Percentiles rank a stretch among this genome's conserved stretches.
Evolutionary conservation across 805 yeast species (phyloP).

Genomic region (Tetrapisispora arboricola): DNA sequence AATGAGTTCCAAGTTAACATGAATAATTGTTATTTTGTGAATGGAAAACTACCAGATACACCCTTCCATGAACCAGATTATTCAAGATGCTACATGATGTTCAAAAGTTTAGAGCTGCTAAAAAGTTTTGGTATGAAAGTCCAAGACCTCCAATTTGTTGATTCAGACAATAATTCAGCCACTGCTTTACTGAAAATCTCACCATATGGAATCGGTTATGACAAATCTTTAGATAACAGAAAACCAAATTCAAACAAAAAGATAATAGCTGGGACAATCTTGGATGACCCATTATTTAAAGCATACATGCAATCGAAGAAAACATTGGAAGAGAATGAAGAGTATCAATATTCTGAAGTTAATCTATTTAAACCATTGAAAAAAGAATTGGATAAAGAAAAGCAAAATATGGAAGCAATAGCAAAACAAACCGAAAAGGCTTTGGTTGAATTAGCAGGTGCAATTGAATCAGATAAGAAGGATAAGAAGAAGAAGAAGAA

Average conservation of each 20-base stretch:
- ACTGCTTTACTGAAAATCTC: constrained; percentile 14
- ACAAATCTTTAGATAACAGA: not conserved
- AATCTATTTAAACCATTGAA: constrained; percentile 22
- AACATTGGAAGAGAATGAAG: constrained; percentile 11
- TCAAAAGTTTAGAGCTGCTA: constrained; percentile 25
- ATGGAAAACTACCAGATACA: constrained; percentile 21
- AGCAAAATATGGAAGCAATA: constrained; percentile 10
- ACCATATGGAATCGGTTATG: constrained; percentile 14
- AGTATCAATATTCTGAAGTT: constrained; percentile 18
- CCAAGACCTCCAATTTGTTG: constrained; percentile 24
- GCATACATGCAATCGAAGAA: constrained; percentile 25
- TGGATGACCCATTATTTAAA: constrained; percentile 23
- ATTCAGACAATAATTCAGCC: constrained; percentile 20
- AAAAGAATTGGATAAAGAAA: constrained; percentile 19
- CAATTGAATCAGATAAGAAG: constrained; percentile 12
- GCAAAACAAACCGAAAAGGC: constrained; percentile 19
- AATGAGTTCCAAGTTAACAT: constrained; percentile 20
- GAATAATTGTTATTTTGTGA: constrained; percentile 25
- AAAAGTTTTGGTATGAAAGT: constrained; percentile 26
- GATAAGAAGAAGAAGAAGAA: constrained; percentile 14
- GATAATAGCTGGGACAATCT: constrained; percentile 25
- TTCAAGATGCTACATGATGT: constrained; percentile 36
- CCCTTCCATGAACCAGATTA: constrained; percentile 31
- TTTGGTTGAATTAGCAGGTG: constrained; percentile 21
- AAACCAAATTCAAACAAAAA: constrained; percentile 6